phyloP scores from a whole-genome alignment of 2,329 filamentous ascomycete species.

The Xylaria sp. region DNA sequence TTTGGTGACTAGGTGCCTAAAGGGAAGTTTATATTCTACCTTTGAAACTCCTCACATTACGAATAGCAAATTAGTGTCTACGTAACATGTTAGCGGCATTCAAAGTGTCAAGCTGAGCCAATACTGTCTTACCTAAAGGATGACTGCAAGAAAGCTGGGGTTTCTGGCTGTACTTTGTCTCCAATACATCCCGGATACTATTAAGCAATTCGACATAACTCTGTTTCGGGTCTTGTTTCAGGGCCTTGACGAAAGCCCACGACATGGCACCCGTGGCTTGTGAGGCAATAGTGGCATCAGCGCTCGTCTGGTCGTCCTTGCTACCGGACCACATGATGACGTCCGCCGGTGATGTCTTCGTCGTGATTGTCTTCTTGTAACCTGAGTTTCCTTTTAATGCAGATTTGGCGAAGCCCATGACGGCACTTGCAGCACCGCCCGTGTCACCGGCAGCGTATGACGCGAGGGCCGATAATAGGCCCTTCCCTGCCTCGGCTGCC shows the following conservation, averaged over 20 bases:
- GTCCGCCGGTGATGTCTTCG: slow-evolving; percentile 94
- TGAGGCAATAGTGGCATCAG: slow-evolving; percentile 90
- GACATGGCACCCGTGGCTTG: slow-evolving; percentile 98
- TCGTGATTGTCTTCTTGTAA: slow-evolving; percentile 81
- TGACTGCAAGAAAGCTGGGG: slow-evolving; percentile 98
- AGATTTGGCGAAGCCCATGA: slow-evolving; percentile 89
- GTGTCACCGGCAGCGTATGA: slow-evolving; percentile 78
- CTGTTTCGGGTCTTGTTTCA: slow-evolving; percentile 97
- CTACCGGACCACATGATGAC: slow-evolving; percentile 98
- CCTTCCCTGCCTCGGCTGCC: slow-evolving; percentile 74
- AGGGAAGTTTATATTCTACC: neutral
- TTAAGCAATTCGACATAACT: slow-evolving; percentile 97
- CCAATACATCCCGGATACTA: slow-evolving; percentile 92
- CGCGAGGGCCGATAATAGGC: slow-evolving; percentile 68
- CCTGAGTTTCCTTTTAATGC: slow-evolving; percentile 84
- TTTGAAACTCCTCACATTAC: slow-evolving; percentile 61
- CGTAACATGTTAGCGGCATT: slow-evolving; percentile 33
- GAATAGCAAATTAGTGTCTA: slow-evolving; percentile 72
- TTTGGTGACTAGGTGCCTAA: neutral
- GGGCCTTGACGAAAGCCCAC: slow-evolving; percentile 91
- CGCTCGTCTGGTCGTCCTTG: slow-evolving; percentile 95
- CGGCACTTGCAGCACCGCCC: slow-evolving; percentile 80
- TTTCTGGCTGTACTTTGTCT: slow-evolving; percentile 90
- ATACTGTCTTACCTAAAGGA: slow-evolving; percentile 79
- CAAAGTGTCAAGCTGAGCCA: slow-evolving; percentile 15